Conservation (phyloP, 2,329 filamentous ascomycete genomes). For the Moelleriella libera region DNA sequence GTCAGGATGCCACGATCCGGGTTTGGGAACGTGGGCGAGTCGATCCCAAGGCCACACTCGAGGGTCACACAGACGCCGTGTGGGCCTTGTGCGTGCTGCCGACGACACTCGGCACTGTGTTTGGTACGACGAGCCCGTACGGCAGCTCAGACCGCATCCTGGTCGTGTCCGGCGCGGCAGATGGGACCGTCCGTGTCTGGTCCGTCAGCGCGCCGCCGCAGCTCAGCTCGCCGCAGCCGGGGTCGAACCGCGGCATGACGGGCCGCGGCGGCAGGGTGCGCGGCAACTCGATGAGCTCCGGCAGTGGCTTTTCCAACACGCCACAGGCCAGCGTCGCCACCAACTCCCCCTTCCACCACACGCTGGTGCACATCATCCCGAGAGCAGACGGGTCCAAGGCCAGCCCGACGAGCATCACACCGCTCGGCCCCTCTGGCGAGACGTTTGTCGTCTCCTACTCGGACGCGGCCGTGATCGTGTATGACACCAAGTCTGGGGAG, state of each 20-base stretch:
- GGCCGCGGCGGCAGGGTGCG: conserved; percentile 59
- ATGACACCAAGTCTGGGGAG: conserved; percentile 83
- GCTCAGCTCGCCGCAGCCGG: conserved; percentile 64
- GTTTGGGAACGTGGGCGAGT: conserved; percentile 94
- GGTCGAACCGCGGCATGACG: conserved; percentile 40
- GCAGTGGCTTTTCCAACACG: conserved; percentile 78
- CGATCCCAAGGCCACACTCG: conserved; percentile 86
- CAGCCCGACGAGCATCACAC: conserved; percentile 85
- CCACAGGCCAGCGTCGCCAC: conserved; percentile 82
- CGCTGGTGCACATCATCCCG: conserved; percentile 74
- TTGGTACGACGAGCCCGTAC: conserved; percentile 60
- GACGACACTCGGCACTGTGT: conserved; percentile 64
- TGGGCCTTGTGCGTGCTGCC: conserved; percentile 93
- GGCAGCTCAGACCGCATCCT: conserved; percentile 76
- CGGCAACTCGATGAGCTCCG: conserved; percentile 87
- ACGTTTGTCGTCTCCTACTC: conserved; percentile 88
- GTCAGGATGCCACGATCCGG: conserved; percentile 81
- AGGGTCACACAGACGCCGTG: conserved; percentile 89
- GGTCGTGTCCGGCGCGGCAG: conserved; percentile 81
- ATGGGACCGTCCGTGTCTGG: conserved; percentile 88
- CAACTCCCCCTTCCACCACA: conserved; percentile 75
- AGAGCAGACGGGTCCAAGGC: conserved; percentile 50
- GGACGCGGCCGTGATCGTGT: conserved; percentile 81
- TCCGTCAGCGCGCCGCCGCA: conserved; percentile 85
- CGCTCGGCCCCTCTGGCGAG: conserved; percentile 68